Conservation (phyloP, 345 rosid species). For the Populus simonii region DNA sequence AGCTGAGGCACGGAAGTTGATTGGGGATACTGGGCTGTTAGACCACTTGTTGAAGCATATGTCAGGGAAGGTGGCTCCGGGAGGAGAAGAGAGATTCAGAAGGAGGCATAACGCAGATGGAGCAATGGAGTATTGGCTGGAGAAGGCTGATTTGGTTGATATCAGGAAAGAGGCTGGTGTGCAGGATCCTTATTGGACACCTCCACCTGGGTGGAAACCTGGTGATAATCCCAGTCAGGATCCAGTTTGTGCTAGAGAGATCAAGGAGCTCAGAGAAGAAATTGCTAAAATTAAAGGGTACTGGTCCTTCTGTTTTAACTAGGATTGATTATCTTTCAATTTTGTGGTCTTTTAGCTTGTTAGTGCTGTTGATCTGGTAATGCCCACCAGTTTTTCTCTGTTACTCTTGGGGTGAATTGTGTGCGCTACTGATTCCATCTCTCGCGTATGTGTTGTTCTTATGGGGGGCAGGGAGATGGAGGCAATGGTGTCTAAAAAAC, state of each 20-base stretch:
- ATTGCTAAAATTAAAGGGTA: conserved; percentile 50
- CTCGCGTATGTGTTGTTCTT: background rate
- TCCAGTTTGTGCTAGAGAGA: conserved; percentile 68
- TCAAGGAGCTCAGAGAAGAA: conserved; percentile 53
- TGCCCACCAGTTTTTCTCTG: background rate
- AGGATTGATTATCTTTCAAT: background rate
- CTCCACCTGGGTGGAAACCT: conserved; percentile 88
- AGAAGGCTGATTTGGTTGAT: conserved; percentile 64
- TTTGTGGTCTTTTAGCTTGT: background rate
- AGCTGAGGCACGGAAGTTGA: conserved; percentile 74
- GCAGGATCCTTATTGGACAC: conserved; percentile 90
- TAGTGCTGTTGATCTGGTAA: background rate
- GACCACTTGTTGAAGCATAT: conserved; percentile 96
- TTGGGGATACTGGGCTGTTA: conserved; percentile 91
- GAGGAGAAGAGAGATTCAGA: conserved; percentile 76
- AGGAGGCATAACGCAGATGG: conserved; percentile 91
- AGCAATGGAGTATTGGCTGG: conserved; percentile 96
- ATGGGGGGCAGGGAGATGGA: conserved; percentile 40
- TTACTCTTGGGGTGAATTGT: background rate
- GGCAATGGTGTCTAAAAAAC: conserved; percentile 43
- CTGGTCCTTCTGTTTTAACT: background rate
- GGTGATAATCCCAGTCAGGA: conserved; percentile 85
- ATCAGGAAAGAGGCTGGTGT: conserved; percentile 82
- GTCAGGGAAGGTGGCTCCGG: conserved; percentile 93
- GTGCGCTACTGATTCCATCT: background rate